Conservation (phyloP, 176 grass and related monocot species). For the Areca catechu region DNA sequence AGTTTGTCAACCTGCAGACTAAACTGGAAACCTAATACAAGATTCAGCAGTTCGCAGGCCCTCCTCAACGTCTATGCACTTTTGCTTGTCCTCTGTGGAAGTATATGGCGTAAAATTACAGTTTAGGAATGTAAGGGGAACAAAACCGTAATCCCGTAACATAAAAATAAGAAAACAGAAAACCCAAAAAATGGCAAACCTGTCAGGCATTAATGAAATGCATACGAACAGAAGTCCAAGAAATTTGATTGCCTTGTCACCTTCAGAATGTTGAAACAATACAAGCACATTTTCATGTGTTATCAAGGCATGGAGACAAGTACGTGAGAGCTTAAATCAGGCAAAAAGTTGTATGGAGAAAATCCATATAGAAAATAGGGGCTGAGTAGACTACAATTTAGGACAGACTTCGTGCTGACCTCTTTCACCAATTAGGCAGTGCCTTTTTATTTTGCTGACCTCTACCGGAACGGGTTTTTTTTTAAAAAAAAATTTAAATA, state of each 20-base stretch:
- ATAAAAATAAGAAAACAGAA: neutral
- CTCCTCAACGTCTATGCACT: slow-evolving; percentile 85
- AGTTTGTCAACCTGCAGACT: slow-evolving; percentile 67
- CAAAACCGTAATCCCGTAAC: too few species aligned
- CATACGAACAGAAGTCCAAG: slow-evolving; percentile 77
- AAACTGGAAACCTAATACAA: slow-evolving; percentile 76
- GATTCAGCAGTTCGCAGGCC: slow-evolving; percentile 80
- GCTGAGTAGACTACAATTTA: too few species aligned
- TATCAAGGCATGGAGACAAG: neutral
- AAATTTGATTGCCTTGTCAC: slow-evolving; percentile 83
- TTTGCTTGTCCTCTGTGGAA: slow-evolving; percentile 77
- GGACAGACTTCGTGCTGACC: slow-evolving; percentile 38
- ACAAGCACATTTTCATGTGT: neutral
- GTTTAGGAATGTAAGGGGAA: too few species aligned
- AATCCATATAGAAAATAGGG: too few species aligned
- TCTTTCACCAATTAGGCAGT: slow-evolving; percentile 83
- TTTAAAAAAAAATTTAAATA: too few species aligned
- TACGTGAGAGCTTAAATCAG: too few species aligned
- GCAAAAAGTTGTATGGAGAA: too few species aligned
- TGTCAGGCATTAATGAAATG: slow-evolving; percentile 92
- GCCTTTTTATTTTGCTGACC: too few species aligned
- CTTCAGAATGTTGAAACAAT: slow-evolving; percentile 35
- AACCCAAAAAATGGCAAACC: slow-evolving; percentile 40
- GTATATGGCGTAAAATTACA: too few species aligned
- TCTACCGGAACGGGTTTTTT: too few species aligned